phyloP scores from a whole-genome alignment of 805 yeast species.

The Lachancea thermotolerans region DNA sequence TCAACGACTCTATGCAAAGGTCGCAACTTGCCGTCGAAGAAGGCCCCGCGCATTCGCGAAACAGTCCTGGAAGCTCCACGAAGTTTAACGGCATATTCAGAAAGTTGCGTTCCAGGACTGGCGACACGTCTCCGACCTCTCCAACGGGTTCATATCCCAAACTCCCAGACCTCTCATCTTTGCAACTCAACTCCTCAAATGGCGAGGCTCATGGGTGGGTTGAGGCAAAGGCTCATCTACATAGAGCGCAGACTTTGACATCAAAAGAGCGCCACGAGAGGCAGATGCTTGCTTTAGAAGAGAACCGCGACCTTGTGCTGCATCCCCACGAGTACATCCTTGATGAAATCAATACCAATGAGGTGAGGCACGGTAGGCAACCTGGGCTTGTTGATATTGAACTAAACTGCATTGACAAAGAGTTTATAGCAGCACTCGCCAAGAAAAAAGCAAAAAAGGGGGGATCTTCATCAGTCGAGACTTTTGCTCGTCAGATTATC shows the following conservation, averaged over 20 bases:
- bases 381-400: constrained; percentile 29
- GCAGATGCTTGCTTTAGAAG: constrained; percentile 54
- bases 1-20: constrained; percentile 25
- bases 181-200: constrained; percentile 29
- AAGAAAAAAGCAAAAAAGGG: constrained; percentile 33
- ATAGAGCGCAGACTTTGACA: constrained; percentile 66
- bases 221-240: constrained; percentile 51
- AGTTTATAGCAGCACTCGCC: constrained; percentile 40
- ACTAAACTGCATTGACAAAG: constrained; percentile 29
- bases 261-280: constrained; percentile 64
- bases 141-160: constrained; percentile 22
- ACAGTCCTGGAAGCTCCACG: constrained; percentile 16
- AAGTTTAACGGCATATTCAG: constrained; percentile 29
- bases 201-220: constrained; percentile 44
- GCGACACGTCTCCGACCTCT: constrained; percentile 15
- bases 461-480: constrained; percentile 43
- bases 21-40: constrained; percentile 14
- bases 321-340: constrained; percentile 51
- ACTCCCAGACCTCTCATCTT: constrained; percentile 24
- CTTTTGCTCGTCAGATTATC: constrained; percentile 47
- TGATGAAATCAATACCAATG: constrained; percentile 43
- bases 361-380: constrained; percentile 30
- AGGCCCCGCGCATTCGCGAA: not conserved
- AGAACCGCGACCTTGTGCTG: constrained; percentile 52
- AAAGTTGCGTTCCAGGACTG: constrained; percentile 27